Conservation (phyloP, 2,329 filamentous ascomycete species). For the Paraphoma sp. region DNA sequence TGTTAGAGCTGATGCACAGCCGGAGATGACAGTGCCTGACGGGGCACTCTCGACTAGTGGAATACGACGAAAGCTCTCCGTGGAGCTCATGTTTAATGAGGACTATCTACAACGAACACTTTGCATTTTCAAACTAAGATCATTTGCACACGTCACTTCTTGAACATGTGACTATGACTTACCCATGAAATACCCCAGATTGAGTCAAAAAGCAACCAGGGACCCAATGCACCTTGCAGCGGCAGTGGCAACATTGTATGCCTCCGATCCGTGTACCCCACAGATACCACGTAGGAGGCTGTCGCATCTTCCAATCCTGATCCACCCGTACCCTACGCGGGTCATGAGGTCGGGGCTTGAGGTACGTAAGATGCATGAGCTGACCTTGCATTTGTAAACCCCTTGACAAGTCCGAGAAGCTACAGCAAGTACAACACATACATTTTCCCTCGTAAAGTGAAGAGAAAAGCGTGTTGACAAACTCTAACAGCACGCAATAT, state of each 20-base stretch:
- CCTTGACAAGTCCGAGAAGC: neutral
- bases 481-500: neutral
- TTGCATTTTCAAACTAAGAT: too few species aligned
- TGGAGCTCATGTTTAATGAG: neutral
- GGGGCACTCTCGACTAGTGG: neutral
- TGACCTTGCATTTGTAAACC: neutral
- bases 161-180: neutral
- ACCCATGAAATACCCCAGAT: too few species aligned
- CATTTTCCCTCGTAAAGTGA: neutral
- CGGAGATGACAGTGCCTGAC: constrained; percentile 12
- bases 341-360: neutral
- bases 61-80: neutral
- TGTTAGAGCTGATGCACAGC: constrained; percentile 56
- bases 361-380: neutral
- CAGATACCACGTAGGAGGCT: constrained; percentile 6
- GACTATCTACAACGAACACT: neutral
- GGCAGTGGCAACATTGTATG: constrained; percentile 1
- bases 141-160: too few species aligned
- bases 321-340: neutral
- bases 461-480: neutral
- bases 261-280: neutral
- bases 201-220: too few species aligned
- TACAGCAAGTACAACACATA: neutral
- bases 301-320: neutral
- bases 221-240: neutral